phyloP scores from a whole-genome alignment of 2,329 filamentous ascomycete species.

The Colletotrichum higginsianum region DNA sequence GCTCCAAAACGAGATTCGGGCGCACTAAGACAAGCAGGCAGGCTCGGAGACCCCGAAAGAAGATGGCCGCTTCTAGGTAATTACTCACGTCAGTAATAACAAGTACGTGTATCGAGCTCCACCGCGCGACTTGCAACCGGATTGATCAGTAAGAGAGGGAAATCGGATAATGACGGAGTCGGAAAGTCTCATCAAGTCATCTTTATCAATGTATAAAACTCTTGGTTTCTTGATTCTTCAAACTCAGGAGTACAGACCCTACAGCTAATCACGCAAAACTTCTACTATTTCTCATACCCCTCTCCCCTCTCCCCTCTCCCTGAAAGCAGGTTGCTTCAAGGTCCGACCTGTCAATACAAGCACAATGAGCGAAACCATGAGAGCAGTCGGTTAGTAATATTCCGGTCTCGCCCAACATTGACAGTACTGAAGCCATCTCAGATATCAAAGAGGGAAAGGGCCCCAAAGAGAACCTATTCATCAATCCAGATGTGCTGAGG shows the following conservation, averaged over 20 bases:
- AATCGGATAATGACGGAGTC: no score
- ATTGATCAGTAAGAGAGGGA: no score
- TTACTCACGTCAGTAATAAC: not conserved
- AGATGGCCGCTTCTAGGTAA: not conserved
- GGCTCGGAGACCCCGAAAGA: not conserved
- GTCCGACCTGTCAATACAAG: not conserved
- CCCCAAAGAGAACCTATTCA: constrained; percentile 70
- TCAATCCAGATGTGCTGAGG: constrained; percentile 67
- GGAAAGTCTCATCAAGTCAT: no score
- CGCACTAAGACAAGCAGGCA: not conserved
- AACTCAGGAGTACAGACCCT: not conserved
- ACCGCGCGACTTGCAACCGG: not conserved
- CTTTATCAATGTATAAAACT: no score
- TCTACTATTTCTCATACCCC: rapidly evolving
- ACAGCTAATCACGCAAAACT: not conserved
- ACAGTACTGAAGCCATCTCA: constrained; percentile 46
- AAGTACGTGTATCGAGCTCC: not conserved
- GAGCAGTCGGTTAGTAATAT: not conserved
- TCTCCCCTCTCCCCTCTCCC: no score
- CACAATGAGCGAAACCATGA: not conserved
- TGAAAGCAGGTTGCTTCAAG: no score
- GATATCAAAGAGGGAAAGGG: constrained; percentile 73
- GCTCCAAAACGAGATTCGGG: not conserved
- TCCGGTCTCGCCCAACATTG: not conserved
- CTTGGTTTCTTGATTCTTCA: not conserved